Conservation (phyloP, 345 rosid genomes). For the Linum usitatissimum region DNA sequence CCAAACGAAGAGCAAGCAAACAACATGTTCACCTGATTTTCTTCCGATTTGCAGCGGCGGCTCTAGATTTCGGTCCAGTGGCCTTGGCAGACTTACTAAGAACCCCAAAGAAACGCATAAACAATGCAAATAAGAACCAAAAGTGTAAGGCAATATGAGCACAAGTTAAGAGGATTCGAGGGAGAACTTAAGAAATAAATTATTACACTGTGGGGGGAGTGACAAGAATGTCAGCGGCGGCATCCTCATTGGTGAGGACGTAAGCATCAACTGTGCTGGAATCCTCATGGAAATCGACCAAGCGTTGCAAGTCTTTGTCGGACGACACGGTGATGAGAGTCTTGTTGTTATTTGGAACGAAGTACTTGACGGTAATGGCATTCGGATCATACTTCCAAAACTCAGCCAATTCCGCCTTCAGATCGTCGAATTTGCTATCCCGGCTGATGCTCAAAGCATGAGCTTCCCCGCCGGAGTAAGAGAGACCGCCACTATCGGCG, state of each 20-base stretch:
- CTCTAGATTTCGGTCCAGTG: conserved; percentile 46
- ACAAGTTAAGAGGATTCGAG: not conserved
- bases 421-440: conserved; percentile 43
- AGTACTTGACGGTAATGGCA: conserved; percentile 61
- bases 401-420: conserved; percentile 72
- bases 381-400: conserved; percentile 47
- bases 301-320: conserved; percentile 77
- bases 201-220: conserved; percentile 70
- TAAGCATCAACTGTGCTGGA: conserved; percentile 57
- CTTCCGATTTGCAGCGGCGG: conserved; percentile 21
- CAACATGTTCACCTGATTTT: conserved; percentile 28
- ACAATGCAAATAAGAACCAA: not conserved
- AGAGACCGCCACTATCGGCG: conserved; percentile 50
- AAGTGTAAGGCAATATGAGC: not conserved
- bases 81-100: conserved; percentile 61
- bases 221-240: conserved; percentile 35
- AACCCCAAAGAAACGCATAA: not conserved
- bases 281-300: conserved; percentile 66
- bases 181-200: conserved; percentile 7
- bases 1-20: conserved; percentile 13
- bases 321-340: conserved; percentile 81
- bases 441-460: conserved; percentile 68
- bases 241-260: conserved; percentile 45
- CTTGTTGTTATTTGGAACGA: conserved; percentile 83
- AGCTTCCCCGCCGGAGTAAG: conserved; percentile 74